These are phyloP conservation scores for Trametes hirsuta DNA, from an alignment of 1,284 basidiomycete genomes.

Conservation along the genomic window DNA sequence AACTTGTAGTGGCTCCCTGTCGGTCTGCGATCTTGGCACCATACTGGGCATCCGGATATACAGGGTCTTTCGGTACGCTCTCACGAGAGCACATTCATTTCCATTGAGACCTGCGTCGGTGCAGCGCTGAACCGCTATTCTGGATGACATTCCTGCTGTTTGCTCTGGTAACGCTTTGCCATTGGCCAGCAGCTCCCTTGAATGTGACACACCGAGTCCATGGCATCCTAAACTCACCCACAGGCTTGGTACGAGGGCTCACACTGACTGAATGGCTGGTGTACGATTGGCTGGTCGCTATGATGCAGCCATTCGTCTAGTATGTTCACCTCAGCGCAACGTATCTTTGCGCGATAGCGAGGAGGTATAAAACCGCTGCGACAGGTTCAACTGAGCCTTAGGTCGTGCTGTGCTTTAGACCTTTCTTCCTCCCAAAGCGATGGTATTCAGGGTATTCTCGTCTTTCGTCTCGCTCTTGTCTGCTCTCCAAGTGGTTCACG, in stretches of 20 bases:
- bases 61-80: neutral
- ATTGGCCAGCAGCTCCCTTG: neutral
- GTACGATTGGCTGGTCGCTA: slow-evolving; percentile 5
- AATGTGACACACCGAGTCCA: neutral
- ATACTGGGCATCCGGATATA: neutral
- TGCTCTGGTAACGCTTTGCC: neutral
- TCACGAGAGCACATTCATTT: neutral
- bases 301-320: neutral
- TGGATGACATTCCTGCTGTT: neutral
- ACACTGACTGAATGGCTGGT: slow-evolving; percentile 1
- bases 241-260: neutral
- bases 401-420: neutral
- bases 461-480: slow-evolving; percentile 16
- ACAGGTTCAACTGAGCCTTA: neutral
- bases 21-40: neutral
- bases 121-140: neutral
- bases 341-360: neutral
- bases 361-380: slow-evolving; percentile 11
- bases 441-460: slow-evolving; percentile 19
- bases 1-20: neutral
- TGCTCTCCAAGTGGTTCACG: slow-evolving; percentile 13
- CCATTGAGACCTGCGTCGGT: neutral
- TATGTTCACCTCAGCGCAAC: neutral
- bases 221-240: neutral
- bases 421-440: neutral